A percentile compares a stretch with the other conserved stretches of the same genome.
Evolutionary conservation across 1,284 basidiomycete species (phyloP).

Genomic region (Chondrostereum purpureum): DNA sequence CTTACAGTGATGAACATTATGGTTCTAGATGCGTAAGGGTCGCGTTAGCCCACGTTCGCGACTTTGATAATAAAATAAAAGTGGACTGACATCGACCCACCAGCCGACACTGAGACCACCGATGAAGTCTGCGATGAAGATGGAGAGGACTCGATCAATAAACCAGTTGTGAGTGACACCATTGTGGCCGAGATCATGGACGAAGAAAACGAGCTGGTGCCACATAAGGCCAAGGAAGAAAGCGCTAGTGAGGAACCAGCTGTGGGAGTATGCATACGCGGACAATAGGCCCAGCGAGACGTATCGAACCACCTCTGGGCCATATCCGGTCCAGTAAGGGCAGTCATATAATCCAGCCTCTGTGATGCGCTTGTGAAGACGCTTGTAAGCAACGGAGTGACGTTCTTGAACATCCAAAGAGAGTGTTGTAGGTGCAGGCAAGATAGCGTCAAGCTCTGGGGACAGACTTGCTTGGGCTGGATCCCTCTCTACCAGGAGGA

Average conservation of each 20-base stretch:
- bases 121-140: conserved; percentile 79
- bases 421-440: conserved; percentile 45
- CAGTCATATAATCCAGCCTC: conserved; percentile 83
- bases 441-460: conserved; percentile 47
- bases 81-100: conserved; percentile 89
- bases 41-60: conserved; percentile 8
- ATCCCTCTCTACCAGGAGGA: conserved; percentile 51
- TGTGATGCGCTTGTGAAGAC: conserved; percentile 70
- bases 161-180: conserved; percentile 88
- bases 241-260: conserved; percentile 69
- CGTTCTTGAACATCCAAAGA: conserved; percentile 59
- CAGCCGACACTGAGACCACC: conserved; percentile 93
- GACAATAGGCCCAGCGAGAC: conserved; percentile 54
- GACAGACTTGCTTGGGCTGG: conserved; percentile 18
- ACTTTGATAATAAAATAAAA: conserved; percentile 9
- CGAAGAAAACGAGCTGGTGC: conserved; percentile 93
- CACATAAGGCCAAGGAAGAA: conserved; percentile 82
- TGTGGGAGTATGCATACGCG: conserved; percentile 54
- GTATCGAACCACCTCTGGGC: conserved; percentile 82
- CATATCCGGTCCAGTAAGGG: conserved; percentile 84
- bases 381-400: conserved; percentile 77
- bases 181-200: conserved; percentile 93
- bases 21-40: conserved; percentile 48
- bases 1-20: conserved; percentile 92
- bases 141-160: conserved; percentile 76